Evolutionary conservation across 2,329 filamentous ascomycete species (phyloP), one percentile per base, ranked within the genome.

Genomic region (Alternaria infectoria): DNA sequence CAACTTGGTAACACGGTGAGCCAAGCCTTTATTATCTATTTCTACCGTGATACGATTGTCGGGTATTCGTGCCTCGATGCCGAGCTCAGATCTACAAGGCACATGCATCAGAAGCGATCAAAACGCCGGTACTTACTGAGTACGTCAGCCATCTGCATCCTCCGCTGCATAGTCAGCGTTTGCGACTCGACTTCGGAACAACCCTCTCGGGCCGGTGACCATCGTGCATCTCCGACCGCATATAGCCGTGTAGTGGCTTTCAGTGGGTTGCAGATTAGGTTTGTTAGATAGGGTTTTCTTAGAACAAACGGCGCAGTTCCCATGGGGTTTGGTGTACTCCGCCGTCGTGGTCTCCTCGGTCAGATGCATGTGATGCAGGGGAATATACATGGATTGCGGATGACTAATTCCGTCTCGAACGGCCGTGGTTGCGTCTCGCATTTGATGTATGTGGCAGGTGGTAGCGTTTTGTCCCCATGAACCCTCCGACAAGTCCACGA

Each of bases 201-300:
- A 52, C 49, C 49, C 49, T 52, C 49, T 52, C 49, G 49, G 49
- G 19, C 49, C 49, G 49, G 49, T 52, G 49, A 25, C 28, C 49
- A 19, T 52, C 49, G 30, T 52, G 49, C 49, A 40, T 40, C 30
- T 52, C 28, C 49, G 49, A 52, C 49, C 49, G 49, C 36, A 52
- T 23, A 52, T 36, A 36, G 49, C 49, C 49, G 28, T 15, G 30
- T 8, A 10, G 49, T 52, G 19, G 49, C 28, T 52, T 52, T 40
- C 28, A 36, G 13, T 15, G 49, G 28, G 21, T 19, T 52, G 30
- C 21, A 36, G 49, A 40, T 25, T 40, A 17, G 19, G 28, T 40
- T 52, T 36, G 9, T 19, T 19, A 52, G 49, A 52, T 36, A 40
- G 30, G 49, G 49, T 36, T 40, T 36, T 52, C 49, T 52, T 52